Base-by-base conservation (phyloP, 2,329 filamentous ascomycete species). In the Xenoacremonium recifei region DNA sequence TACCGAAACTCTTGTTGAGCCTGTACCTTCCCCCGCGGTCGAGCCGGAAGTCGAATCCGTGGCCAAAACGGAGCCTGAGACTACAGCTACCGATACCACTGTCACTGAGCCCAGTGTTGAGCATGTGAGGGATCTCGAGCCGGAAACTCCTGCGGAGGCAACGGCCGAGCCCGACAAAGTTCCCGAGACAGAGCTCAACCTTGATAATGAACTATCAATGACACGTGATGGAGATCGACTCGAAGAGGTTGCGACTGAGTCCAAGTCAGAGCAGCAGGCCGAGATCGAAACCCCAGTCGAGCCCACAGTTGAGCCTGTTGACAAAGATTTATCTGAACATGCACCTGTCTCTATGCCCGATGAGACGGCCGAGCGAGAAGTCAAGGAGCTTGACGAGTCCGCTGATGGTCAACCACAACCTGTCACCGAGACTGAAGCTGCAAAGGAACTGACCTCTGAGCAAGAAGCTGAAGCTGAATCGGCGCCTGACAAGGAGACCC, bases 151-250 rank as follows among this genome's bases (percentile, higher is more conserved):
- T 13, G 21, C 13, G 6, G 16, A 32, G 13, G 21, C 40, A n/a
- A 18, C 36, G 16, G 25, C 31, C 13, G 40, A 43, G 37, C 42
- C 37, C 40, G 52, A 48, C 17, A 38, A 39, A 39, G 47, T 43
- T 39, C 40, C 42, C 49, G 49, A 44, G 38, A 18, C 42, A 39
- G 47, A 49, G 34, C 42, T 45, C 47, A 50, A 58, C 34, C 48
- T 21, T 25, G 50, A 59, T 47, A 49, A 44, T 47, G 57, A 62
- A 45, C 50, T 45, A 52, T 49, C 54, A 55, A 38, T 54, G 53
- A 52, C 57, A 46, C 50, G 49, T 51, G 47, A 57, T n/a, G n/a
- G n/a, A n/a, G 42, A 51, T 15, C 11, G 33, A 35, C 10, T n/a
- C 19, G 13, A n/a, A 13, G 33, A 35, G 11, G 7, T 21, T 34